phyloP scores from a whole-genome alignment of 2,329 filamentous ascomycete genomes.

The Clonostachys sp. region DNA sequence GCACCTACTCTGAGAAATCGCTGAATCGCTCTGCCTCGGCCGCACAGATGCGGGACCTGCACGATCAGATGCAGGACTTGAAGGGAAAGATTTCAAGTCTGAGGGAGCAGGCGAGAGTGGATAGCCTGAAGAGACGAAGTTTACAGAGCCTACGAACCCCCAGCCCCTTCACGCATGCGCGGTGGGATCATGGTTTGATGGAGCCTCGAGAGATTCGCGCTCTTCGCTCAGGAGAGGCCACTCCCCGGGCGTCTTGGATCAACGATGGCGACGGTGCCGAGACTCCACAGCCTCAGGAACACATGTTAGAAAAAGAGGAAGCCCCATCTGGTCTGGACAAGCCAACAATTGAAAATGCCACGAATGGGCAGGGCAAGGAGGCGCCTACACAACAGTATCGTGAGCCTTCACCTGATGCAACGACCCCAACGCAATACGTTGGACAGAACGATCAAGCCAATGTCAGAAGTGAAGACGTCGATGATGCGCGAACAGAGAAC shows the following conservation, averaged over 20 bases:
- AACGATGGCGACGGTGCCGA: neutral
- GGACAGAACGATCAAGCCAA: neutral
- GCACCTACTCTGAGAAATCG: conserved; percentile 34
- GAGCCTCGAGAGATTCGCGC: conserved; percentile 13
- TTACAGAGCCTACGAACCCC: conserved; percentile 70
- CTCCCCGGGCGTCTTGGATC: conserved; percentile 4
- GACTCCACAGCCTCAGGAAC: neutral
- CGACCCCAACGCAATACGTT: neutral
- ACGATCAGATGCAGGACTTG: conserved; percentile 80
- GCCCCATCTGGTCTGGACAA: neutral
- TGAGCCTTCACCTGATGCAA: neutral
- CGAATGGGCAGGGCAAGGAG: neutral
- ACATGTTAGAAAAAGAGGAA: neutral
- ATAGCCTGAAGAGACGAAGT: conserved; percentile 73
- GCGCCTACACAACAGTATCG: no score
- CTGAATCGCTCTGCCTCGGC: conserved; percentile 65
- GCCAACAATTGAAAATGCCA: neutral
- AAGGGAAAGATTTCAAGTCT: conserved; percentile 81
- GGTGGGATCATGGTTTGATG: conserved; percentile 18
- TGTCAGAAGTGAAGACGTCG: neutral
- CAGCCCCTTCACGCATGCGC: conserved; percentile 74
- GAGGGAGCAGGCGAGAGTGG: conserved; percentile 73
- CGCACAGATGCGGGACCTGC: conserved; percentile 68
- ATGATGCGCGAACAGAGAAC: conserved; percentile 31
- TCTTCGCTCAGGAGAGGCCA: conserved; percentile 9